Evolutionary conservation across 2,329 filamentous ascomycete species (phyloP), one percentile per base, ranked within the genome.

Genomic region (Claviceps fusiformis): DNA sequence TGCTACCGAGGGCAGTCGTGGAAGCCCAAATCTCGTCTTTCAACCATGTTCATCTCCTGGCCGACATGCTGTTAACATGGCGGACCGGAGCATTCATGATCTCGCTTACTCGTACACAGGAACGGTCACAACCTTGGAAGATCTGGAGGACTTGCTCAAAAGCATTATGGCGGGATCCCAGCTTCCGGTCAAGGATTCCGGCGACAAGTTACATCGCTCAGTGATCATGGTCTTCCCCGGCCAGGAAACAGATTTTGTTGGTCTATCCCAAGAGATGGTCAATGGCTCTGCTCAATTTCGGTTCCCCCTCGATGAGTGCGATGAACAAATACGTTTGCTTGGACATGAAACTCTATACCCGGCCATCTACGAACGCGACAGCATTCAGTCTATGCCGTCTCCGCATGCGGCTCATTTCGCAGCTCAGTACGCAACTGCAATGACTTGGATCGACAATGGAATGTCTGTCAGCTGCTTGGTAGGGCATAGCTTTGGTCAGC

Each of bases 401-500:
- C 61, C 77, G 1, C 75, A 77, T 54, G 61, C 69, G 0, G 59
- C 53, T 7, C 61, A 77, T 0, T 71, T 76, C 19, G 64, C 72
- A 3, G 57, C 71, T 5, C 70, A 74, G 59, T 72, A 71, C 52
- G 57, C 71, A 1, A 66, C 51, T 10, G 68, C 70, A 0, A 59
- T 57, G 54, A 56, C 55, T 31, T 73, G 70, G 71, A 67, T 72
- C 0, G 68, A 71, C 50, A 65, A 59, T 13, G 70, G 72, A 1
- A 5, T 62, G 7, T 11, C 58, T 35, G 45, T 55, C 2, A 50
- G 31, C 4, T 55, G 58, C 8, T 7, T 63, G 0, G 63, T 74
- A 0, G 73, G 72, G 3, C 71, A 75, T 57, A 71, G 67, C 56
- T 71, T 73, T 29, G 73, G 73, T 3, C 67, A 75, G 60, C 61